A percentile compares a stretch with the other conserved stretches of the same genome.
phyloP scores from a whole-genome alignment of 2,329 filamentous ascomycete genomes.

The Verticillium klebahnii region DNA sequence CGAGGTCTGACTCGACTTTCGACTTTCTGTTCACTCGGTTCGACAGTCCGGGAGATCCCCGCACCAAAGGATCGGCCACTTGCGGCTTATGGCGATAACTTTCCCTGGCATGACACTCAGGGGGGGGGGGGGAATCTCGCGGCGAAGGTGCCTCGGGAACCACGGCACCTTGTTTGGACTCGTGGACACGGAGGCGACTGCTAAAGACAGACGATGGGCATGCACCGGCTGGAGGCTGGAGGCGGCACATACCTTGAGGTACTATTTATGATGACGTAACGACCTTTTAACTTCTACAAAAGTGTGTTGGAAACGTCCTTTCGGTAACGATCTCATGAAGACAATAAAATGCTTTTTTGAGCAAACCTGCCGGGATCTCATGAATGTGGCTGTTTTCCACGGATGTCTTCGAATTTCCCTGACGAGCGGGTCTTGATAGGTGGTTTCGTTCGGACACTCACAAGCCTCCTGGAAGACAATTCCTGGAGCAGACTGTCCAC shows the following conservation, averaged over 20 bases:
- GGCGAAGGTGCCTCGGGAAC: slow-evolving; percentile 1
- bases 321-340: slow-evolving; percentile 34
- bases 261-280: slow-evolving; percentile 26
- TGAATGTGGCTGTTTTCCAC: background rate
- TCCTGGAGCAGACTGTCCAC: no score
- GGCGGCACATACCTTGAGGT: slow-evolving; percentile 25
- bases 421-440: no score
- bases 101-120: slow-evolving; percentile 10
- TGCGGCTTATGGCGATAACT: background rate
- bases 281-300: slow-evolving; percentile 26
- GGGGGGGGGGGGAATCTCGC: slow-evolving; percentile 5
- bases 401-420: background rate
- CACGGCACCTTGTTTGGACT: background rate
- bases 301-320: slow-evolving; percentile 33
- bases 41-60: background rate
- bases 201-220: slow-evolving; percentile 4
- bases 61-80: slow-evolving; percentile 4
- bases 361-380: background rate
- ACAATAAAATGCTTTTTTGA: slow-evolving; percentile 32
- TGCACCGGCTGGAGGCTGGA: slow-evolving; percentile 18
- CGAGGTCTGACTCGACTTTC: slow-evolving; percentile 4
- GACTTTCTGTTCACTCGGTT: slow-evolving; percentile 9
- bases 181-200: background rate
- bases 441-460: no score
- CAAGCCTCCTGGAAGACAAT: no score